Percentiles rank a stretch among this genome's conserved stretches.
Evolutionary conservation across 2,329 filamentous ascomycete genomes (phyloP).

Genomic region (Xylaria sp.): DNA sequence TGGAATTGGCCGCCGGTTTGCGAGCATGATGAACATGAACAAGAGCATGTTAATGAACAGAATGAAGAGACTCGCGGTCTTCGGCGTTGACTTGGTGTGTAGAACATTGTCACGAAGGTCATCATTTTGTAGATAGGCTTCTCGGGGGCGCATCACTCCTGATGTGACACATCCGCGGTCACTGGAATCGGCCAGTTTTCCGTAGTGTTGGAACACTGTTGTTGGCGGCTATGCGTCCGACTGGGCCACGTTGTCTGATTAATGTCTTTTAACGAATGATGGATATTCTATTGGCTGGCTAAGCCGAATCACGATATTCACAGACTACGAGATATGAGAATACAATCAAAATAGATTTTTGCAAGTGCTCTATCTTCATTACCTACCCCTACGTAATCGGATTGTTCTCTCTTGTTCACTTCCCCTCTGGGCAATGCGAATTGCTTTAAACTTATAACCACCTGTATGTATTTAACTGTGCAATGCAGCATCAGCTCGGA

Average conservation of each 20-base stretch:
- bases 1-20: slow-evolving; percentile 17
- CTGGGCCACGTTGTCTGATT: neutral
- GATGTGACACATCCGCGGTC: neutral
- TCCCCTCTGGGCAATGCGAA: neutral
- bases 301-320: slow-evolving; percentile 1
- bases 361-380: neutral
- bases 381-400: no score
- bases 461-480: neutral
- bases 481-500: neutral
- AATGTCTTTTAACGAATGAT: slow-evolving; percentile 21
- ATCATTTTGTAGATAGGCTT: slow-evolving; percentile 17
- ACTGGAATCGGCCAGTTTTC: neutral
- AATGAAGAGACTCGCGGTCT: slow-evolving; percentile 5
- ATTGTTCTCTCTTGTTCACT: neutral
- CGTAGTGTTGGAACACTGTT: slow-evolving; percentile 7
- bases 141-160: neutral
- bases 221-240: neutral
- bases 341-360: slow-evolving; percentile 15
- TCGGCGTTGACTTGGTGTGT: slow-evolving; percentile 14
- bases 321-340: slow-evolving; percentile 31
- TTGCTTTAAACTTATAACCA: slow-evolving; percentile 1
- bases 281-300: slow-evolving; percentile 10
- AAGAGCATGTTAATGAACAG: slow-evolving; percentile 16
- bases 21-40: slow-evolving; percentile 18
- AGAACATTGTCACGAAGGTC: slow-evolving; percentile 20